Evolutionary conservation across 2,329 filamentous ascomycete genomes (phyloP), one percentile per base, ranked within the genome.

Genomic region (Fusarium longipes): DNA sequence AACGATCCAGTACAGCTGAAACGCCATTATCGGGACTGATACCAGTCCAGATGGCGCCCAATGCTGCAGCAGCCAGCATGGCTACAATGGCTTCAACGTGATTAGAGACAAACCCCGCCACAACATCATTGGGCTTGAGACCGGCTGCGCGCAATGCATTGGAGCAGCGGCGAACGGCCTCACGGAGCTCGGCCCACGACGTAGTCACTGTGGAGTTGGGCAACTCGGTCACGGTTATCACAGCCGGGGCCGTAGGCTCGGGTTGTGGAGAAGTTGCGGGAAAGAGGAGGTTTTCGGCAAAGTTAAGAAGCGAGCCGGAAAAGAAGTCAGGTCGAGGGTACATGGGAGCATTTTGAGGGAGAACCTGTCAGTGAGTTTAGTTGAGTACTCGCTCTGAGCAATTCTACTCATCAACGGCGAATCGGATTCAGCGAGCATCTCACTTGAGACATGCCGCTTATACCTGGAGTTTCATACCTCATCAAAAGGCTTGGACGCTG

Each of bases 11-110:
- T 1, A 98, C 94, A 17, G 94, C 95, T 72, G 92, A 93, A 3
- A 97, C 92, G 12, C 95, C 95, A 17, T 91, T 97, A 77, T 98
- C 95, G 4, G 95, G 93, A 72, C 92, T 96, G 47, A 97, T 93
- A 8, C 92, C 92, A 1, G 94, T 97, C 95, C 95, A 98, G 35
- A 97, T 87, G 17, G 92, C 94, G 29, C 96, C 96, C 3, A 97
- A 78, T 1, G 92, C 89, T 1, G 93, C 89, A 1, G 93, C 87
- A 2, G 92, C 92, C 30, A 99, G 84, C 89, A 97, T 96, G 20
- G 93, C 93, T 12, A 97, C 89, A 20, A 98, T 81, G 0, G 94
- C 91, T 77, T 97, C 91, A 8, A 88, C 88, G 77, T 97, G 93
- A 74, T 99, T 98, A 22, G 93, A 95, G 15, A 97, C 88, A 75